phyloP scores from a whole-genome alignment of 2,329 filamentous ascomycete species.

The Cercospora janseana region DNA sequence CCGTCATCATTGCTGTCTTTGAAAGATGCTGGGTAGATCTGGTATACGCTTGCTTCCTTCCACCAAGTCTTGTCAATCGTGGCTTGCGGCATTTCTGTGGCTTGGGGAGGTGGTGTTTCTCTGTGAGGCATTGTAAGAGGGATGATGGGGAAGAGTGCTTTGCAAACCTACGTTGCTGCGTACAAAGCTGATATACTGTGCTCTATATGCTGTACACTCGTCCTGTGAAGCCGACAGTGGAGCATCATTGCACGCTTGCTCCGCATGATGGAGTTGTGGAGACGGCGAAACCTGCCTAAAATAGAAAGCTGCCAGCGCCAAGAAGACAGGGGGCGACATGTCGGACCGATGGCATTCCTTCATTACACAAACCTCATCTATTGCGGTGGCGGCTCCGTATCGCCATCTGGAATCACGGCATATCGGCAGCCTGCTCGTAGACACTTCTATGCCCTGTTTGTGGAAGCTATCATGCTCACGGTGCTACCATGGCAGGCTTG shows the following conservation, averaged over 20 bases:
- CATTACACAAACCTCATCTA: too few species aligned
- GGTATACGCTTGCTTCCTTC: slow-evolving; percentile 43
- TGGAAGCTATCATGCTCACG: too few species aligned
- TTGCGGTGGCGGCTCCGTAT: too few species aligned
- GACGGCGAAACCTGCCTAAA: slow-evolving; percentile 1
- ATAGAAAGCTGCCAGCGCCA: not conserved
- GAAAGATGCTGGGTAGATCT: slow-evolving; percentile 60
- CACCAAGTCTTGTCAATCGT: slow-evolving; percentile 34
- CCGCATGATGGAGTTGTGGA: slow-evolving; percentile 1
- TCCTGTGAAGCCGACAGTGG: not conserved
- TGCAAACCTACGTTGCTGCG: not conserved
- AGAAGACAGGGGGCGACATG: not conserved
- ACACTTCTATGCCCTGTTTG: too few species aligned
- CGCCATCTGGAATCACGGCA: too few species aligned
- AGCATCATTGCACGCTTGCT: not conserved
- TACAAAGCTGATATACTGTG: not conserved
- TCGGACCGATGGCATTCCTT: too few species aligned
- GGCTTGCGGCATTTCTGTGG: slow-evolving; percentile 1
- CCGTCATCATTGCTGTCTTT: slow-evolving; percentile 55
- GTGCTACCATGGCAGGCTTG: too few species aligned
- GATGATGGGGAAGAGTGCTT: too few species aligned
- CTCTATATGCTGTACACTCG: not conserved
- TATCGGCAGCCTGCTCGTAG: too few species aligned
- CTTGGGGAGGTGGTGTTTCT: slow-evolving; percentile 6
- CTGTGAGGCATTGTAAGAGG: slow-evolving; percentile 15